Conservation (phyloP, 768 basidiomycete species). For the Podaxis carcinomalis region DNA sequence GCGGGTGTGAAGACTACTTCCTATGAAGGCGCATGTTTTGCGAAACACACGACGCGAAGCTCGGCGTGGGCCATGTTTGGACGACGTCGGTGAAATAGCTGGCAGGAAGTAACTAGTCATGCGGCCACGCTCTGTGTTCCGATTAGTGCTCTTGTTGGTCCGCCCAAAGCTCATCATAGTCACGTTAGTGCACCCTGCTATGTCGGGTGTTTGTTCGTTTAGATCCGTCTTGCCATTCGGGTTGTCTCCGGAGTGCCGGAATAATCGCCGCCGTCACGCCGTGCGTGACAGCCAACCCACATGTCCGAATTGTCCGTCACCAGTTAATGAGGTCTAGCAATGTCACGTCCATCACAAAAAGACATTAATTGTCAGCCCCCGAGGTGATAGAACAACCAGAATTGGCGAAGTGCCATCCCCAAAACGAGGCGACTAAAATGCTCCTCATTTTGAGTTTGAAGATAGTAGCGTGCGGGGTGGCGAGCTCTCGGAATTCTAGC, state of each 20-base stretch:
- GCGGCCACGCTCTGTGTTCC: background rate
- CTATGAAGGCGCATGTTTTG: background rate
- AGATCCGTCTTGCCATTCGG: background rate
- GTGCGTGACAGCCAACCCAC: background rate
- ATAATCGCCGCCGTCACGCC: background rate
- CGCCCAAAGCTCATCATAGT: background rate
- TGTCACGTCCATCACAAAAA: conserved; percentile 2
- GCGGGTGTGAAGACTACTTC: conserved; percentile 3
- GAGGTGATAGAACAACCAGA: conserved; percentile 8
- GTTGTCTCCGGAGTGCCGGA: background rate
- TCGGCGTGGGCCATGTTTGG: background rate
- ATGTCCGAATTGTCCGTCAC: conserved; percentile 3
- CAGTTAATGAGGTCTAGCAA: background rate
- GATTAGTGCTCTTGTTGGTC: background rate
- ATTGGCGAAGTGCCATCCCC: background rate
- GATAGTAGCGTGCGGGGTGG: background rate
- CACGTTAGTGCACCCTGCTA: background rate
- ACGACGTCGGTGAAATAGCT: background rate
- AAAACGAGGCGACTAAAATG: background rate
- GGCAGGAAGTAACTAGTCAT: background rate
- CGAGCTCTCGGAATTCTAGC: background rate
- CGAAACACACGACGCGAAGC: background rate
- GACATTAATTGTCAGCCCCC: background rate
- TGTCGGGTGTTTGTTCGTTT: background rate
- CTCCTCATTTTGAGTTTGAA: background rate